Evolutionary conservation across 176 grass and related monocot genomes (phyloP), one percentile per base, ranked within the genome.

Genomic region (Typha latifolia): DNA sequence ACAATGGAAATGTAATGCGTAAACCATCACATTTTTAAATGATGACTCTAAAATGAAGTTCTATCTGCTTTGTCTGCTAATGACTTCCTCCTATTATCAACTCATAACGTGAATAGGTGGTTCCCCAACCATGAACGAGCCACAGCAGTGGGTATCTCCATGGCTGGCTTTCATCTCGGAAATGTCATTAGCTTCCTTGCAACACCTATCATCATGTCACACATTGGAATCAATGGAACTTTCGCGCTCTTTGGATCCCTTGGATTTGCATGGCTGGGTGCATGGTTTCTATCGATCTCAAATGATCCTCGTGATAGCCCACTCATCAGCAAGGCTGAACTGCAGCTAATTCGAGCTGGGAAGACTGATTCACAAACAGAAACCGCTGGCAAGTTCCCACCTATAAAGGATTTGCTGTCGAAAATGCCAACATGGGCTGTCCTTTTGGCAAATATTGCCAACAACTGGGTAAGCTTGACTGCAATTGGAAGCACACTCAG

Each of bases 111-210:
- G 37, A 43, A 43, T 59, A 96, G 93, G 85, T 96, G 93, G 93
- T 96, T 96, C 75, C 93, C 93, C 51, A 71, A 26, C 51, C 83
- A 91, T 19, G 93, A 96, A 80, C 93, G 93, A 51, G 78, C 93
- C 49, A 96, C 82, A 14, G 93, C 93, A 37, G 85, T 96, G 7
- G 88, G 85, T 61, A 62, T 96, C 75, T 91, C 88, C 61, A 91
- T 96, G 93, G 93, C 85, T 62, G 93, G 93, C 49, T 96, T 96
- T 69, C 93, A 96, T 84, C 80, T 96, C 66, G 93, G 93, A 80
- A 96, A 96, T n/a, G 93, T 96, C 48, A 66, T 96, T 72, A 91
- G 93, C 68, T 96, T 96, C 79, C 70, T 96, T 12, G 59, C 75
- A 29, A 78, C 93, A 16, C 93, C 93, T 2, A 80, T 96, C 59